phyloP scores from a whole-genome alignment of 2,329 filamentous ascomycete species.

The Arachnomyces sp. region DNA sequence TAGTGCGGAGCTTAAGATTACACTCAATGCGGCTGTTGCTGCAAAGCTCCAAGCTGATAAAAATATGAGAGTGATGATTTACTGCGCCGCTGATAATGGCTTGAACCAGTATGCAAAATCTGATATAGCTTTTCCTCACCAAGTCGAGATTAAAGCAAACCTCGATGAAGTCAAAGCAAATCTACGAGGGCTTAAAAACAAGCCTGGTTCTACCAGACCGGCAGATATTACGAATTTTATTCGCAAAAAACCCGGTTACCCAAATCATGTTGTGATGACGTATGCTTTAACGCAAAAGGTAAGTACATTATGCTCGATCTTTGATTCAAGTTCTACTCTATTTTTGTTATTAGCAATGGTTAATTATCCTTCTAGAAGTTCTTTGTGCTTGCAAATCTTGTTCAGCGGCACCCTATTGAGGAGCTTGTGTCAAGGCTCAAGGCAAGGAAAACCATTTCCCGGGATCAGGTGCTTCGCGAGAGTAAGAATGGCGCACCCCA shows the following conservation, averaged over 20 bases:
- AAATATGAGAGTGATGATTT: conserved; percentile 69
- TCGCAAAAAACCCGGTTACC: conserved; percentile 59
- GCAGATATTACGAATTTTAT: conserved; percentile 80
- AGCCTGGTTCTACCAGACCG: conserved; percentile 86
- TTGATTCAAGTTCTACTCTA: conserved; percentile 4
- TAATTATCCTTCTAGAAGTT: conserved; percentile 50
- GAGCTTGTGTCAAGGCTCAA: conserved; percentile 63
- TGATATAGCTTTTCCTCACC: conserved; percentile 83
- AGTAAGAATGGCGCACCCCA: no score
- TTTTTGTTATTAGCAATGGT: conserved; percentile 13
- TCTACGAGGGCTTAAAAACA: conserved; percentile 88
- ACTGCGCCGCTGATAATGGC: conserved; percentile 62
- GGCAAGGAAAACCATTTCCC: conserved; percentile 64
- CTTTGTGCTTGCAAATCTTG: conserved; percentile 66
- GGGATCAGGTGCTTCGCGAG: conserved; percentile 73
- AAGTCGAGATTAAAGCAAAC: conserved; percentile 89
- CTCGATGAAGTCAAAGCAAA: conserved; percentile 85
- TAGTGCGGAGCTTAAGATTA: conserved; percentile 52
- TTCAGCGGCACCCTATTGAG: conserved; percentile 63
- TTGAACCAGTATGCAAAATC: conserved; percentile 49
- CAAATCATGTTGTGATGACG: conserved; percentile 74
- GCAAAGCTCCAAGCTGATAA: conserved; percentile 53
- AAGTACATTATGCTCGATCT: conserved; percentile 25
- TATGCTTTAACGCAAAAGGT: conserved; percentile 89
- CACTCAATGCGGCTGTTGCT: conserved; percentile 47